Base-by-base conservation (phyloP, 192 early-diverging fungal species). In the Entrophospora sp. region DNA sequence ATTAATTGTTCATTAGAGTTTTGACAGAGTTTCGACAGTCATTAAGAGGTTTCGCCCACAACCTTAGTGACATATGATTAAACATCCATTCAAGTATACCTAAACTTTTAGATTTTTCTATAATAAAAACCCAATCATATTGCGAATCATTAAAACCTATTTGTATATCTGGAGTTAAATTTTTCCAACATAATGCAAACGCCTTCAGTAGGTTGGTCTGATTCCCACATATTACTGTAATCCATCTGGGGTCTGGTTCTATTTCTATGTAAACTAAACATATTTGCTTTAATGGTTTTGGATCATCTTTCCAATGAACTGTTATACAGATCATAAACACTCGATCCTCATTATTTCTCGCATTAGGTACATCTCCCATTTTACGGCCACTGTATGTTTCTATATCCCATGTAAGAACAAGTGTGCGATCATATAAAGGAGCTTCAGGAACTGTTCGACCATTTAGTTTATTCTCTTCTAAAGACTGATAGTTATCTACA, bases 301-400 rank as follows among this genome's bases (percentile, higher is more conserved):
- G 32, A 36, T 57, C 5, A 24, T 57, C 53, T 57, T 57, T 57
- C 53, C 32, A 57, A 20, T 57, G 53, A 57, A 57, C 32, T 35
- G 53, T 57, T 31, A 57, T 57, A 57, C 32, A 31, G 20, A 57
- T 57, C 32, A 57, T 57, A 30, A 57, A 57, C 3, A 57, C 22
- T n/a, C 12, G 9, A 35, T 57, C 53, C 20, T 57, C 53, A 34
- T n/a, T 8, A 32, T 57, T 14, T 57, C 28, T 34, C 31, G 53
- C 27, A 49, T 27, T 20, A 24, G 53, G 32, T 30, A 57, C 12
- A 10, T 57, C 3, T 31, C 22, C 32, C 12, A 57, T 57, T 57
- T 24, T 24, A 16, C 32, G 3, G 25, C 8, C 22, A 0, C 16
- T 57, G 31, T 57, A 24, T 13, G 5, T 57, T 57, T 57, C 53